Conservation (phyloP, 2,329 filamentous ascomycete genomes). For the Sarocladium brachiariae region DNA sequence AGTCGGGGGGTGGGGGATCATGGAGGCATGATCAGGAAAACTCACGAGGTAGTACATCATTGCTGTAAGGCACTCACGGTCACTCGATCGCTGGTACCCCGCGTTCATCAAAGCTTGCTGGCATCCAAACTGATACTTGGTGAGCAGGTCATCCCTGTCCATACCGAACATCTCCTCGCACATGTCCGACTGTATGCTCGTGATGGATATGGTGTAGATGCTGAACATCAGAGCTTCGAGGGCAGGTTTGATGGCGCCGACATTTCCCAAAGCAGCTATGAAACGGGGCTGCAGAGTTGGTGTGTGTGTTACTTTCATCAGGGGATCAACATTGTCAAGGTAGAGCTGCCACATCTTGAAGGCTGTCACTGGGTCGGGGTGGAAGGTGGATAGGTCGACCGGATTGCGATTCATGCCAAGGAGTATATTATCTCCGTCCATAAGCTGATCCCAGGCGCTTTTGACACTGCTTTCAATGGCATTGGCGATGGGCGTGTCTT, state of each 20-base stretch:
- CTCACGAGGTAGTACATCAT: conserved; percentile 50
- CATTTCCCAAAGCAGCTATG: conserved; percentile 39
- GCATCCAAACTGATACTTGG: conserved; percentile 39
- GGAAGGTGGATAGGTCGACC: conserved; percentile 41
- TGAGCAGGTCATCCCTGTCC: conserved; percentile 32
- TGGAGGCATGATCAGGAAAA: neutral
- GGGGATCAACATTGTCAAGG: conserved; percentile 50
- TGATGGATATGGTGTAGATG: conserved; percentile 37
- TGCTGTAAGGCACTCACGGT: conserved; percentile 49
- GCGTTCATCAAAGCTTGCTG: conserved; percentile 48
- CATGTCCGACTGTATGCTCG: conserved; percentile 35
- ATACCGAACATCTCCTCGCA: conserved; percentile 35
- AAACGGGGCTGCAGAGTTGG: conserved; percentile 47
- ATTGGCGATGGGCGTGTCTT: conserved; percentile 2
- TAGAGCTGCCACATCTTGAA: conserved; percentile 51
- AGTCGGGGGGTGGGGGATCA: neutral
- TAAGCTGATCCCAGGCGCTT: conserved; percentile 38
- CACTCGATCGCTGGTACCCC: conserved; percentile 40
- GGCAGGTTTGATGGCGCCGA: conserved; percentile 28
- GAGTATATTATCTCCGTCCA: conserved; percentile 40
- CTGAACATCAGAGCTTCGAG: conserved; percentile 52
- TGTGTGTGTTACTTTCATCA: conserved; percentile 52
- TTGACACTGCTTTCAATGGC: conserved; percentile 25
- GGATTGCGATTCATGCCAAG: conserved; percentile 37
- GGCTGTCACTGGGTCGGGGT: conserved; percentile 39